Evolutionary conservation across 352 stramenopile genomes (phyloP), one percentile per base, ranked within the genome.

Genomic region (Pythium phragmitis): DNA sequence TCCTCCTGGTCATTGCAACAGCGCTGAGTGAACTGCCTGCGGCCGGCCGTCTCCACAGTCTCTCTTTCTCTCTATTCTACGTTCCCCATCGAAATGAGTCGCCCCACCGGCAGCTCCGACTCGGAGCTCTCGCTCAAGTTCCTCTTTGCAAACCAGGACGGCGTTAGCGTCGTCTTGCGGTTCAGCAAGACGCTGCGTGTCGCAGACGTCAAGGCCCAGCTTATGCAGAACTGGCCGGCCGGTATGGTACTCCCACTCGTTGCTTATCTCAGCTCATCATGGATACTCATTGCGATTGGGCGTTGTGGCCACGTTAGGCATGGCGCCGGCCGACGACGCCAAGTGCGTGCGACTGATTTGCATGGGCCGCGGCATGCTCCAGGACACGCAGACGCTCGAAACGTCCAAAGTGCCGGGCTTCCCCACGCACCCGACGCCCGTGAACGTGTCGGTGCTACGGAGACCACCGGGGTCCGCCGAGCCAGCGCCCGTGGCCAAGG

Each of bases 361-460:
- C 63, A 98, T 98, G 94, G 94, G 94, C 7, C 89, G 96, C 52
- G 94, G 92, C 16, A 87, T 98, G 62, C 71, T 98, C 39, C 89
- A 96, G 68, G 92, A 98, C 63, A 63, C 85, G 21, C 83, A 95
- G 68, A 96, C 89, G 46, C 78, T 98, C 21, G 74, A 84, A 49
- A 70, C 77, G 21, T 86, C 79, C 61, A 81, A 92, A 55, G 76
- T 98, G 3, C 94, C 94, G 12, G 76, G 85, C n/a, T 98, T 98
- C 70, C 81, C 93, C 51, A 98, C 91, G 42, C 92, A 98, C 65
- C 87, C 94, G 48, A 98, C 94, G 71, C 94, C 94, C n/a, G 83
- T 98, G 49, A 98, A 98, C 76, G 92, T 98, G 3, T 92, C 89
- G 12, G 76, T 91, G 64, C 88, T 89, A 36, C 76, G 76, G 30